Conservation (phyloP, 441 rosid genomes). For the Adansonia grandidieri region DNA sequence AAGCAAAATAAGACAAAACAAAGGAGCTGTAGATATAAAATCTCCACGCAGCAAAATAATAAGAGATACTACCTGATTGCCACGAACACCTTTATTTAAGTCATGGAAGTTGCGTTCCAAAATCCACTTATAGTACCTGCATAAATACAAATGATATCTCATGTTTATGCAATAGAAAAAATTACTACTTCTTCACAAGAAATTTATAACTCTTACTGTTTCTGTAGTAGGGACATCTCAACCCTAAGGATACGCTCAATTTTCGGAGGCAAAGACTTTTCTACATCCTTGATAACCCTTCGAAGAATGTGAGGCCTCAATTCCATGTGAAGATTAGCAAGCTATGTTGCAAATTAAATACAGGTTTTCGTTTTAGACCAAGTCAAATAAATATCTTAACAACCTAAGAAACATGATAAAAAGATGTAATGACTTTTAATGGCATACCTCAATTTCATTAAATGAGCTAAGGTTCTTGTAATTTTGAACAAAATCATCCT, state of each 20-base stretch:
- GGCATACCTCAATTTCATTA: constrained; percentile 87
- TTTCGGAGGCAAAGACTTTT: constrained; percentile 99
- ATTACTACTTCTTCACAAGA: constrained; percentile 21
- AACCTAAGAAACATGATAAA: constrained; percentile 19
- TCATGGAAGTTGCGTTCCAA: constrained; percentile 99
- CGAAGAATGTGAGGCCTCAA: constrained; percentile 98
- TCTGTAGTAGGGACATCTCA: constrained; percentile 99
- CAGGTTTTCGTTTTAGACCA: constrained; percentile 26
- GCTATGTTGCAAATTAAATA: constrained; percentile 52
- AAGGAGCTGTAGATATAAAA: constrained; percentile 11
- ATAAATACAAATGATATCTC: constrained; percentile 26
- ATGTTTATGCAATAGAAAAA: constrained; percentile 16
- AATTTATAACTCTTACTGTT: constrained; percentile 68
- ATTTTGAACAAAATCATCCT: constrained; percentile 95
- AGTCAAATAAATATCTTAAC: constrained; percentile 26
- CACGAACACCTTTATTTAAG: constrained; percentile 99
- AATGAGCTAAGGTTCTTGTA: constrained; percentile 98
- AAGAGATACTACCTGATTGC: constrained; percentile 78
- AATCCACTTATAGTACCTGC: constrained; percentile 99
- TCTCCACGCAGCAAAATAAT: constrained; percentile 24
- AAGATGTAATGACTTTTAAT: constrained; percentile 23
- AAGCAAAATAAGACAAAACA: constrained; percentile 7
- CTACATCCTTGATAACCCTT: constrained; percentile 99
- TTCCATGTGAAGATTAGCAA: constrained; percentile 97
- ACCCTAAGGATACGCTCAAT: constrained; percentile 99